Percentiles rank a stretch among this genome's conserved stretches.
phyloP scores from a whole-genome alignment of 2,329 filamentous ascomycete genomes.

The Pyricularia pennisetigena region DNA sequence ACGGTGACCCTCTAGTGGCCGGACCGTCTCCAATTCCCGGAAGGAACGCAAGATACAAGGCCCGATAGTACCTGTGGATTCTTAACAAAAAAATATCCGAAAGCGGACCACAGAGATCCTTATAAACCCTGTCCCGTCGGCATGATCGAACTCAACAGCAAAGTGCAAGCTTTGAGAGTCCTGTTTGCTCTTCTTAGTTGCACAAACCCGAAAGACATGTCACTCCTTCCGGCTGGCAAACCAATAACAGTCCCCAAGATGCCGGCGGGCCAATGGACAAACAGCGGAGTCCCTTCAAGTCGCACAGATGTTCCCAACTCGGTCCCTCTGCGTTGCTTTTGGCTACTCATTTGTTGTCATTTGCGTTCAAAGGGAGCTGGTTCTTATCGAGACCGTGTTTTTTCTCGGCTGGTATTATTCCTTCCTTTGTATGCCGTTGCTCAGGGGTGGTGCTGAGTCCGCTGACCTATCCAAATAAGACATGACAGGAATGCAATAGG shows the following conservation, averaged over 20 bases:
- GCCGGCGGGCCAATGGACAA: neutral
- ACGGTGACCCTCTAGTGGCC: neutral
- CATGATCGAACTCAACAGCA: neutral
- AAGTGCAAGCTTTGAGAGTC: neutral
- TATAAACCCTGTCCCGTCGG: too few species aligned
- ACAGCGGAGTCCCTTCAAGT: neutral
- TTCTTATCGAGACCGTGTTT: neutral
- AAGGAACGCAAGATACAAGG: neutral
- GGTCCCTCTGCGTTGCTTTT: too few species aligned
- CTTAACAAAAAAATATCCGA: too few species aligned
- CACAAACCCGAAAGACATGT: neutral
- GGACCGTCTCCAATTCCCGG: neutral
- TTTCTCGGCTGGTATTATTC: neutral
- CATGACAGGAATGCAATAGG: neutral
- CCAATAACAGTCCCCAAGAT: neutral
- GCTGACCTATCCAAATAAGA: neutral
- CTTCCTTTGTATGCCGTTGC: neutral
- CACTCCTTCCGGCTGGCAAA: neutral
- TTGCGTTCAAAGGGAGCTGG: neutral
- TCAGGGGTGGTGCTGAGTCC: neutral
- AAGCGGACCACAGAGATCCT: too few species aligned
- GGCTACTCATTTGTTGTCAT: neutral
- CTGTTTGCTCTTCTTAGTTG: neutral
- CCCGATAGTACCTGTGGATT: neutral
- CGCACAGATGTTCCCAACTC: neutral